Evolutionary conservation across 306 rosid genomes (phyloP).

Genomic region (Corylus americana): DNA sequence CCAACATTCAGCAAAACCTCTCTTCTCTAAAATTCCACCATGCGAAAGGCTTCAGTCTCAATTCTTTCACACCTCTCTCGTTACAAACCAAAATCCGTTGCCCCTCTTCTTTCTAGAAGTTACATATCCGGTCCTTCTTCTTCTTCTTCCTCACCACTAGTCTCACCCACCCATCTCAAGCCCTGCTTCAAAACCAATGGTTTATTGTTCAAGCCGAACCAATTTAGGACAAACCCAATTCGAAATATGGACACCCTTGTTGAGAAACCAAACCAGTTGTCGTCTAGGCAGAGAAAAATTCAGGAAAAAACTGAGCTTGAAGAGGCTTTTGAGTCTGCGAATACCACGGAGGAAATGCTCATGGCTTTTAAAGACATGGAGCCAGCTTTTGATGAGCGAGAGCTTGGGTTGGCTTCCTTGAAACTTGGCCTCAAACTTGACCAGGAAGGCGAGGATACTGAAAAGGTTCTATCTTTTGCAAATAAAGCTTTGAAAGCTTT

Average conservation of each 20-base stretch:
- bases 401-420: constrained; percentile 78
- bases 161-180: constrained; percentile 36
- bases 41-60: constrained; percentile 61
- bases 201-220: constrained; percentile 37
- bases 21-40: constrained; percentile 19
- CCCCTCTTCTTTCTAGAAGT: constrained; percentile 31
- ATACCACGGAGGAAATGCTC: constrained; percentile 62
- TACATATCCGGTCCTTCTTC: constrained; percentile 31
- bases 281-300: constrained; percentile 69
- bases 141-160: constrained; percentile 30
- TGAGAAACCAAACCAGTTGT: constrained; percentile 41
- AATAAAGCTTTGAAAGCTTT: constrained; percentile 66
- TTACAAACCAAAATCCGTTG: constrained; percentile 26
- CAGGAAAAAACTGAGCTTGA: constrained; percentile 66
- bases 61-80: constrained; percentile 47
- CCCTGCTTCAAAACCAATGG: constrained; percentile 42
- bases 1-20: neutral
- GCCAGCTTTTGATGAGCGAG: constrained; percentile 54
- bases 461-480: constrained; percentile 64
- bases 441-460: constrained; percentile 87
- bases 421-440: constrained; percentile 85
- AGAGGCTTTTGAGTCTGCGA: constrained; percentile 78
- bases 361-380: constrained; percentile 70
- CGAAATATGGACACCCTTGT: constrained; percentile 59
- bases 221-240: constrained; percentile 43